phyloP scores from a whole-genome alignment of 352 stramenopile genomes.

The Phytophthora boehmeriae region DNA sequence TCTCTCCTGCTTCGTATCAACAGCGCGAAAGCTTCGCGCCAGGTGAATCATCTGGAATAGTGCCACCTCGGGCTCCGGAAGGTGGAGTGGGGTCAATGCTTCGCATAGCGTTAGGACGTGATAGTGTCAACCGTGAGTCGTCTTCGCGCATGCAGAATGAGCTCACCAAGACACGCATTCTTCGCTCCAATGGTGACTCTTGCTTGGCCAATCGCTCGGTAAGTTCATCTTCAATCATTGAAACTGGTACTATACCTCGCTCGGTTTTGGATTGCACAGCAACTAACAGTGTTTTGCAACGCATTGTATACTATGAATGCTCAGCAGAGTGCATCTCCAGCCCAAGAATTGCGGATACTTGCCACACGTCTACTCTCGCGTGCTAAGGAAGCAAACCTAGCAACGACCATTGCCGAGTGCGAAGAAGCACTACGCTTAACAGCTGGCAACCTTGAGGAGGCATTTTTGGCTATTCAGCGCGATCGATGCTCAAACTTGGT shows the following conservation, averaged over 20 bases:
- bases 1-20: constrained; percentile 86
- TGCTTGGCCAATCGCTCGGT: constrained; percentile 19
- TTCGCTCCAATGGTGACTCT: constrained; percentile 33
- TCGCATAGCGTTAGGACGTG: constrained; percentile 75
- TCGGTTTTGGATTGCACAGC: neutral
- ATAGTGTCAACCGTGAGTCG: constrained; percentile 69
- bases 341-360: constrained; percentile 34
- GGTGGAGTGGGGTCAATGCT: constrained; percentile 57
- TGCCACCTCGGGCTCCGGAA: constrained; percentile 41
- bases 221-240: constrained; percentile 5
- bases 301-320: constrained; percentile 1
- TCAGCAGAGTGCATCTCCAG: constrained; percentile 15
- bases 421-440: constrained; percentile 47
- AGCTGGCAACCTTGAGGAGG: constrained; percentile 38
- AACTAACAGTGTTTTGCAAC: neutral
- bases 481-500: constrained; percentile 15
- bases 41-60: constrained; percentile 25
- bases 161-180: constrained; percentile 40
- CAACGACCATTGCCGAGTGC: constrained; percentile 34
- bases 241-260: constrained; percentile 1
- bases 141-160: constrained; percentile 40
- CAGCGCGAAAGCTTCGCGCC: constrained; percentile 70
- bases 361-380: constrained; percentile 30
- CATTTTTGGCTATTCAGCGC: constrained; percentile 27
- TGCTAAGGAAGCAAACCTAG: constrained; percentile 38